A percentile compares a stretch with the other conserved stretches of the same genome.
phyloP scores from a whole-genome alignment of 352 stramenopile genomes.

The Globisporangium middletonii region DNA sequence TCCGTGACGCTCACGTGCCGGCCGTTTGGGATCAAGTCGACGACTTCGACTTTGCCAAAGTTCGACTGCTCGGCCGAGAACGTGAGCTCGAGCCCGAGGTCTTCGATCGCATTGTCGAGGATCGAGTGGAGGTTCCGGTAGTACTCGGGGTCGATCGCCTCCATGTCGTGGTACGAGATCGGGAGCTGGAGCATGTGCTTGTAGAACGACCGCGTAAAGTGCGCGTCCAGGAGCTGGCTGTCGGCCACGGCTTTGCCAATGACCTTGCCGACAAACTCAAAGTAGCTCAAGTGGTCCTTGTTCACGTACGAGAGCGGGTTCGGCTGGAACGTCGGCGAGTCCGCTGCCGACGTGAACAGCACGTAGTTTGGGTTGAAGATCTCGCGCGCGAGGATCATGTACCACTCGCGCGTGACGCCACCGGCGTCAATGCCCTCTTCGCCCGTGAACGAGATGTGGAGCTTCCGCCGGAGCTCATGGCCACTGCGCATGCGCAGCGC shows the following conservation, averaged over 20 bases:
- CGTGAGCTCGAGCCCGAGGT: slow-evolving; percentile 87
- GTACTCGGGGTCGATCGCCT: slow-evolving; percentile 97
- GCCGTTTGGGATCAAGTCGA: slow-evolving; percentile 89
- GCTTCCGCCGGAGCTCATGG: slow-evolving; percentile 94
- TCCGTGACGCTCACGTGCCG: slow-evolving; percentile 85
- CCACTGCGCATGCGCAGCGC: slow-evolving; percentile 95
- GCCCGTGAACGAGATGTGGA: slow-evolving; percentile 97
- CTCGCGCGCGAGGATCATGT: slow-evolving; percentile 98
- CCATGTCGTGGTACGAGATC: slow-evolving; percentile 98
- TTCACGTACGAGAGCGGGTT: slow-evolving; percentile 99
- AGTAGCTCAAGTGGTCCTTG: slow-evolving; percentile 98
- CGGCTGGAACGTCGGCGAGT: slow-evolving; percentile 98
- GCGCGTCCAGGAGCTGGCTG: slow-evolving; percentile 96
- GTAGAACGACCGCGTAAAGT: slow-evolving; percentile 99
- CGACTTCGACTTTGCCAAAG: slow-evolving; percentile 84
- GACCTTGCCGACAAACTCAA: slow-evolving; percentile 97
- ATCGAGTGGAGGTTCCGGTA: slow-evolving; percentile 93
- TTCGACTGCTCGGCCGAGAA: slow-evolving; percentile 91
- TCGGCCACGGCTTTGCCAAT: slow-evolving; percentile 99
- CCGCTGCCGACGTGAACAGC: slow-evolving; percentile 97
- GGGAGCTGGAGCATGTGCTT: slow-evolving; percentile 98
- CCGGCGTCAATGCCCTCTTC: slow-evolving; percentile 99
- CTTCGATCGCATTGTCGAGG: slow-evolving; percentile 79
- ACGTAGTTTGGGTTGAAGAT: slow-evolving; percentile 99
- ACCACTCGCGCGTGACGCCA: slow-evolving; percentile 97